Evolutionary conservation across 768 basidiomycete species (phyloP), one percentile per base, ranked within the genome.

Genomic region (Pholiota molesta): DNA sequence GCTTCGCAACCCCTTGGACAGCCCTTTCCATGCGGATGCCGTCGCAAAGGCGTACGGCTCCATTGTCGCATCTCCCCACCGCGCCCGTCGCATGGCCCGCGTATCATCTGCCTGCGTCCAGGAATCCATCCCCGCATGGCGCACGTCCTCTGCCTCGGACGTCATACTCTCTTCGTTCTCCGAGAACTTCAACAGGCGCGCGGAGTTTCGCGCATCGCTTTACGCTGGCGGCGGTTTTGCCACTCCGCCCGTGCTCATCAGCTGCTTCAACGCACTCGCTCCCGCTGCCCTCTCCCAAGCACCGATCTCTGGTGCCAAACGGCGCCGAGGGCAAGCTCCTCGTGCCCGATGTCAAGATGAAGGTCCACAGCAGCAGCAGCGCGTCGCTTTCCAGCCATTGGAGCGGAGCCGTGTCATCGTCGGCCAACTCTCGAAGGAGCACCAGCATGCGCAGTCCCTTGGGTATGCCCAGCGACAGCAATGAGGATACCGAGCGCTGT

Each of bases 311-410:
- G 3, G 69, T 91, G n/a, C 78, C 82, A 62, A 79, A 79, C 6
- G 83, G 83, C 44, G 87, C 85, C 0, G 82, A 90, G 70, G 90
- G 89, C 57, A 86, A 85, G 62, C 79, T 91, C 11, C 78, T 90
- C 7, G 79, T 81, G 0, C 81, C 79, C 37, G 68, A 80, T 54
- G 77, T 82, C 40, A 79, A 77, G 68, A 66, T 80, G 64, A 76
- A 74, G 68, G 76, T 77, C 23, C 71, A 73, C 58, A 49, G 21
- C 19, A 39, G 53, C 55, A 51, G 60, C 65, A 77, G 73, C 64
- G 57, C 72, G 52, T 81, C 73, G 61, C 68, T 80, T 59, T 74
- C 75, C 4, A 76, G 76, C 63, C 67, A 71, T 55, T 76, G 65
- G 70, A 72, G 72, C 54, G 69, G 66, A 3, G 67, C 69, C 9